Percentiles rank a stretch among this genome's conserved stretches.
Evolutionary conservation across 495 filamentous ascomycete genomes (phyloP).

Genomic region (Lindgomyces ingoldianus): DNA sequence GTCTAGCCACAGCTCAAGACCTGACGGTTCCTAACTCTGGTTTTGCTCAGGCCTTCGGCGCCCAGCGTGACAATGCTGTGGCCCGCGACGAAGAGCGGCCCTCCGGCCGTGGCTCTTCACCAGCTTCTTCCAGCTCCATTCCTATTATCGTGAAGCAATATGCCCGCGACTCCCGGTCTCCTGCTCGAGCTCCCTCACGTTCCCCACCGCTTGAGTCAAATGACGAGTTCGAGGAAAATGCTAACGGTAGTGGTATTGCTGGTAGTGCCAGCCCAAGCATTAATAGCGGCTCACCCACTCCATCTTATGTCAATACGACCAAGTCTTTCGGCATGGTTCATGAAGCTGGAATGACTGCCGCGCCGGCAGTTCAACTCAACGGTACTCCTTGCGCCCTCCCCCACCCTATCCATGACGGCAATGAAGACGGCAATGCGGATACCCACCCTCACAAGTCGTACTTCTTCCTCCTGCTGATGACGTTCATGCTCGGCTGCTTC

Average conservation of each 20-base stretch:
- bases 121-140: background rate
- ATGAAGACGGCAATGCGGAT: background rate
- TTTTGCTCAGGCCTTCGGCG: slow-evolving; percentile 27
- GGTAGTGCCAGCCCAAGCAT: background rate
- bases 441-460: background rate
- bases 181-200: background rate
- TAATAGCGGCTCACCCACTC: background rate
- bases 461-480: background rate
- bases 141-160: background rate
- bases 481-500: background rate
- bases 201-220: background rate
- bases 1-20: slow-evolving; percentile 13
- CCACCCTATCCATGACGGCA: background rate
- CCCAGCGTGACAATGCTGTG: slow-evolving; percentile 21
- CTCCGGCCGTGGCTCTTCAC: background rate
- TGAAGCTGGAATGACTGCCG: slow-evolving; percentile 23
- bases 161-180: background rate
- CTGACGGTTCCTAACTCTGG: slow-evolving; percentile 16
- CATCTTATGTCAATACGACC: slow-evolving; percentile 3
- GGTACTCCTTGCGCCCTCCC: background rate
- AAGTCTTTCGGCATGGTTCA: slow-evolving; percentile 33
- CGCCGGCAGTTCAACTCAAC: background rate
- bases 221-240: background rate
- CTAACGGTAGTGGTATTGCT: background rate
- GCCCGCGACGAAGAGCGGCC: slow-evolving; percentile 9